A percentile compares a stretch with the other conserved stretches of the same genome.
phyloP scores from a whole-genome alignment of 139 green algal genomes.

The Spirogloea muscicola region DNA sequence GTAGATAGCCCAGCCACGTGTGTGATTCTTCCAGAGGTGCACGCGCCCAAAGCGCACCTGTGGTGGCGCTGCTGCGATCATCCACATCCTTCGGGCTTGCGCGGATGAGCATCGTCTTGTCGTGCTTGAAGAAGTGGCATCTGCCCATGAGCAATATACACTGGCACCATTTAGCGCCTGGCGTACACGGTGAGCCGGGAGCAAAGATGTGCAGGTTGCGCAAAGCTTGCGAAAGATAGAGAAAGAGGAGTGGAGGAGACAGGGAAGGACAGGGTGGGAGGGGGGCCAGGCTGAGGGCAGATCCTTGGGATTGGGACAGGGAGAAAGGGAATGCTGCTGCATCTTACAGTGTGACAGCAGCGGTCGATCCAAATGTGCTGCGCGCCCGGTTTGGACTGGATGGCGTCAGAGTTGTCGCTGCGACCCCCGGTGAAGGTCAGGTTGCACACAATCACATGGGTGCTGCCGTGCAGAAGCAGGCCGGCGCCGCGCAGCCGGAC shows the following conservation, averaged over 20 bases:
- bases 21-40: constrained; percentile 15
- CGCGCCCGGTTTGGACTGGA: constrained; percentile 11
- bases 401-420: neutral
- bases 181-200: too few species aligned
- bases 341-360: too few species aligned
- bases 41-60: neutral
- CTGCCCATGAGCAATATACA: too few species aligned
- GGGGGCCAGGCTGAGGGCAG: too few species aligned
- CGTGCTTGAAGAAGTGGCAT: neutral
- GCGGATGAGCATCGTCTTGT: neutral
- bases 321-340: too few species aligned
- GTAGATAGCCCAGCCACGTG: constrained; percentile 22
- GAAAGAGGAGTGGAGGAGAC: too few species aligned
- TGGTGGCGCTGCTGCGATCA: neutral
- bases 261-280: too few species aligned
- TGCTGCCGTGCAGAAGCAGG: constrained; percentile 2
- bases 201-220: too few species aligned
- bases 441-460: constrained; percentile 22
- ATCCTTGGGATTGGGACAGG: too few species aligned
- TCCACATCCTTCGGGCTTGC: neutral
- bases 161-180: too few species aligned
- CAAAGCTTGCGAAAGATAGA: too few species aligned
- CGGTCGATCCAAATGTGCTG: constrained; percentile 22
- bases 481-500: neutral
- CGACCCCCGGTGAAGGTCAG: neutral